Evolutionary conservation across 1,284 basidiomycete species (phyloP).

Genomic region (Boletellus dicymbophilus): DNA sequence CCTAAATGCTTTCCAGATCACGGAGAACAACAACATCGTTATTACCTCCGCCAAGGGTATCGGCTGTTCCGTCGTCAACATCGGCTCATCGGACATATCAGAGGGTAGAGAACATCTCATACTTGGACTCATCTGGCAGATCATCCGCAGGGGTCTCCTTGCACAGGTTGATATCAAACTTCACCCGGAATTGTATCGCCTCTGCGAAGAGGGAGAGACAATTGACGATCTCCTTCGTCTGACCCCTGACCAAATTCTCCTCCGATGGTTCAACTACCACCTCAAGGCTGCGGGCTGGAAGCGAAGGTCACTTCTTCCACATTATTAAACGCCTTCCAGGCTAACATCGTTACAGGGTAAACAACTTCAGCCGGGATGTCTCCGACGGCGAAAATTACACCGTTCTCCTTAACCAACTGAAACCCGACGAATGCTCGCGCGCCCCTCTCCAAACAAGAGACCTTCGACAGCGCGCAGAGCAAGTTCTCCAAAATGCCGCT

Average conservation of each 20-base stretch:
- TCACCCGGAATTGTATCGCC: conserved; percentile 94
- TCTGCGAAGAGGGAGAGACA: conserved; percentile 96
- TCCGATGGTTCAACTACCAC: conserved; percentile 99
- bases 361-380: conserved; percentile 97
- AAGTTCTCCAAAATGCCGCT: conserved; percentile 93
- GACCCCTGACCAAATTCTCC: conserved; percentile 95
- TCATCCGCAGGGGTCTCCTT: conserved; percentile 93
- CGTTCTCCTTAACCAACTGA: conserved; percentile 92
- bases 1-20: conserved; percentile 97
- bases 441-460: conserved; percentile 88
- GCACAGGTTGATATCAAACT: conserved; percentile 98
- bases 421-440: conserved; percentile 92
- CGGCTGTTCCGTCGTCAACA: conserved; percentile 98
- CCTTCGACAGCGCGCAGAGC: conserved; percentile 82
- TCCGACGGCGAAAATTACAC: conserved; percentile 98
- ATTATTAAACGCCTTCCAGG: not conserved
- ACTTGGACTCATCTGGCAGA: conserved; percentile 98
- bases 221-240: conserved; percentile 93
- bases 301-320: conserved; percentile 42
- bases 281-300: conserved; percentile 94
- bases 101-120: conserved; percentile 97
- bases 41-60: conserved; percentile 98
- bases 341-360: conserved; percentile 60
- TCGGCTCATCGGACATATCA: conserved; percentile 90
- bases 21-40: conserved; percentile 99